Conservation (phyloP, 495 filamentous ascomycete species). For the Acidiella bohemica region DNA sequence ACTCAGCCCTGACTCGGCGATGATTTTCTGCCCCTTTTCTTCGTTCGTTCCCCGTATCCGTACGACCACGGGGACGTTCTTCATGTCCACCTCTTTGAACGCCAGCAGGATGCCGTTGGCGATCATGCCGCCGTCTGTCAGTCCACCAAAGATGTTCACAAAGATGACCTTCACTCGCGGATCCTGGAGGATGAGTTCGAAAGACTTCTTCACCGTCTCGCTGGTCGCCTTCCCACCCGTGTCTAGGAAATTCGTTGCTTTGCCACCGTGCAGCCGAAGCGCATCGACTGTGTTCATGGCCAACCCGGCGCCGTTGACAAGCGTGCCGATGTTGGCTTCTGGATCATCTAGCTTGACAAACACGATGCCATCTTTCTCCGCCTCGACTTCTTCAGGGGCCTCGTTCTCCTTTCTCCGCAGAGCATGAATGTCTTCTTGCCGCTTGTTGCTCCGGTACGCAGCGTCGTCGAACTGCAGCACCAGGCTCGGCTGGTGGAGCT, state of each 20-base stretch:
- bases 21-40: conserved; percentile 60
- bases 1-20: conserved; percentile 57
- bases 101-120: conserved; percentile 68
- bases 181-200: conserved; percentile 59
- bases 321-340: conserved; percentile 49
- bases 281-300: conserved; percentile 89
- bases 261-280: conserved; percentile 48
- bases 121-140: conserved; percentile 82
- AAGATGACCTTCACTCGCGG: conserved; percentile 58
- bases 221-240: conserved; percentile 82
- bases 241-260: conserved; percentile 64
- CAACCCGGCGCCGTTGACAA: conserved; percentile 80
- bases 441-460: conserved; percentile 48
- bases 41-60: conserved; percentile 76
- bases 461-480: conserved; percentile 69
- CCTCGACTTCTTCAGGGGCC: conserved; percentile 47
- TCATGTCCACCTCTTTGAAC: conserved; percentile 40
- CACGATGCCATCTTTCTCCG: conserved; percentile 58
- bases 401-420: conserved; percentile 40
- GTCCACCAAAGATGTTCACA: conserved; percentile 83
- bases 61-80: conserved; percentile 61
- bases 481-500: conserved; percentile 29
- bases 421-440: conserved; percentile 51
- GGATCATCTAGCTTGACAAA: conserved; percentile 42
- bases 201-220: conserved; percentile 67